Percentiles rank a stretch among this genome's conserved stretches.
Evolutionary conservation across 345 rosid species (phyloP).

Genomic region (Boechera stricta): DNA sequence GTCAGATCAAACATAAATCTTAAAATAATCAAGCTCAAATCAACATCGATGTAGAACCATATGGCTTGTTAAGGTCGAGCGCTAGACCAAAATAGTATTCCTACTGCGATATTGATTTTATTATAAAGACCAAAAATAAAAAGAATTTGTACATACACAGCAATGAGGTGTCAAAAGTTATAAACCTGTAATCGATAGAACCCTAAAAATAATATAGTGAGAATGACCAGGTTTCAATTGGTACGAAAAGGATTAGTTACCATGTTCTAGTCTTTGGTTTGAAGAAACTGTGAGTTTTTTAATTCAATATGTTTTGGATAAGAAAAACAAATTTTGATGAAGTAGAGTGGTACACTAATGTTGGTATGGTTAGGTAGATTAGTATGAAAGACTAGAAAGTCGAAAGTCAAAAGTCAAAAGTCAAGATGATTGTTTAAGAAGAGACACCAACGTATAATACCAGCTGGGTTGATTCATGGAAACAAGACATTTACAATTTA

Average conservation of each 20-base stretch:
- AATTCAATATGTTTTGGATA: background rate
- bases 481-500: constrained; percentile 26
- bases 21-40: background rate
- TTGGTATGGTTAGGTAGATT: constrained; percentile 9
- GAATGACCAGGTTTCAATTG: background rate
- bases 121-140: background rate
- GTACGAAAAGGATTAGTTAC: background rate
- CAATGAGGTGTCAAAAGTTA: background rate
- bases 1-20: background rate
- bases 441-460: constrained; percentile 20
- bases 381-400: constrained; percentile 9
- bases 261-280: background rate
- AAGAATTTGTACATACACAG: too few relatives aligned
- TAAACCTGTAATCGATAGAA: background rate
- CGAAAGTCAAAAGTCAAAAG: constrained; percentile 33
- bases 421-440: constrained; percentile 31
- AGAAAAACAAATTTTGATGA: background rate
- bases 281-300: background rate
- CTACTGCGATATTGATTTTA: background rate
- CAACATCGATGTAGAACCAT: background rate
- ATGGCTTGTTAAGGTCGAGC: background rate
- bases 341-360: background rate
- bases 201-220: background rate
- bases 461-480: constrained; percentile 44
- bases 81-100: background rate